Percentiles rank a stretch among this genome's conserved stretches.
Evolutionary conservation across 345 rosid species (phyloP).

Genomic region (Ceriops decandra): DNA sequence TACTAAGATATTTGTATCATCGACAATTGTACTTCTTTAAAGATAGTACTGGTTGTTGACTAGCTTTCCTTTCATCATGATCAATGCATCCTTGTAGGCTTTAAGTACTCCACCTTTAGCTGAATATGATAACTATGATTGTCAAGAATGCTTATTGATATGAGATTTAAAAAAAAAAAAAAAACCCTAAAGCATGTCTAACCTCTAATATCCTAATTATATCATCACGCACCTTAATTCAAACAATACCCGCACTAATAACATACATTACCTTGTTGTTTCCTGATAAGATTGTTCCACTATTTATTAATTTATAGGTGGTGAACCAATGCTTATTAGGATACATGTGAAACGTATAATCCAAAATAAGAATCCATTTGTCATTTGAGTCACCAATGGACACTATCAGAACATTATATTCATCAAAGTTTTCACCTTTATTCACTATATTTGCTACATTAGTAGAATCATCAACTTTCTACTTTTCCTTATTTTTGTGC

Average conservation of each 20-base stretch:
- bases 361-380: background rate
- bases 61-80: too few relatives aligned
- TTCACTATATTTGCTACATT: background rate
- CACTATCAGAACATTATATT: background rate
- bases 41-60: too few relatives aligned
- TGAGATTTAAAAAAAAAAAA: background rate
- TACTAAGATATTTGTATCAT: too few relatives aligned
- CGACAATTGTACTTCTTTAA: too few relatives aligned
- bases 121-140: too few relatives aligned
- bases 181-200: background rate
- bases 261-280: background rate
- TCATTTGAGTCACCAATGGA: background rate
- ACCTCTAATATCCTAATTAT: background rate
- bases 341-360: background rate
- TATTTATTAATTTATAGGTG: background rate
- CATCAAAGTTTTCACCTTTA: background rate
- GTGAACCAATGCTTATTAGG: background rate
- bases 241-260: background rate
- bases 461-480: background rate
- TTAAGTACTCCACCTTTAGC: too few relatives aligned
- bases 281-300: background rate
- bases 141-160: background rate
- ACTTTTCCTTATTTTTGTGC: too few relatives aligned
- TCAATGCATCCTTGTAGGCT: too few relatives aligned
- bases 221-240: background rate